Evolutionary conservation across 768 basidiomycete genomes (phyloP).

Genomic region (Panaeolus cyanescens): DNA sequence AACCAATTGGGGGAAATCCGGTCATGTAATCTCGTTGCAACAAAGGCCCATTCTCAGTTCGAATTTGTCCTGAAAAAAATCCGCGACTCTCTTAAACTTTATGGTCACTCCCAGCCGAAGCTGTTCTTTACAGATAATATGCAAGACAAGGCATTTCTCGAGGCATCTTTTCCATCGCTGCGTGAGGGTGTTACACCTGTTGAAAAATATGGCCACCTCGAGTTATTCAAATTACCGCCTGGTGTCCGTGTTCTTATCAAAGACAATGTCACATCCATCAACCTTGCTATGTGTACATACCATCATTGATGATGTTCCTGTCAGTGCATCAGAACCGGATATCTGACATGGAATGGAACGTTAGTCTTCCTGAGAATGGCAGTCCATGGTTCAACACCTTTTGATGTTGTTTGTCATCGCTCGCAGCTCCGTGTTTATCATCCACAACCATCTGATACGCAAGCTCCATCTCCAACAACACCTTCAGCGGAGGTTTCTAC

Average conservation of each 20-base stretch:
- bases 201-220: constrained; percentile 24
- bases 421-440: no score
- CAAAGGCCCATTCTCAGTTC: constrained; percentile 33
- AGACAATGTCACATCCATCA: constrained; percentile 10
- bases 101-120: constrained; percentile 23
- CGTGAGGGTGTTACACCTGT: constrained; percentile 9
- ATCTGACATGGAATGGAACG: constrained; percentile 28
- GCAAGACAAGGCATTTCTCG: constrained; percentile 23
- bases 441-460: no score
- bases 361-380: constrained; percentile 18
- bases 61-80: constrained; percentile 24
- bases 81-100: constrained; percentile 22
- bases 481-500: no score
- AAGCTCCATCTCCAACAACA: no score
- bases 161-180: constrained; percentile 20
- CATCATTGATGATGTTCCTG: constrained; percentile 21
- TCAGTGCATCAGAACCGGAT: constrained; percentile 3
- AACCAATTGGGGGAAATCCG: constrained; percentile 9
- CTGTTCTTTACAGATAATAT: constrained; percentile 33
- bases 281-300: constrained; percentile 18
- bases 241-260: constrained; percentile 13
- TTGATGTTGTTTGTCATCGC: no score
- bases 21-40: constrained; percentile 18
- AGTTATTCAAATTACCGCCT: constrained; percentile 15
- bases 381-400: no score